These are phyloP conservation scores for Phytopythium boreale DNA, from an alignment of 352 stramenopile species.

Conservation along the genomic window DNA sequence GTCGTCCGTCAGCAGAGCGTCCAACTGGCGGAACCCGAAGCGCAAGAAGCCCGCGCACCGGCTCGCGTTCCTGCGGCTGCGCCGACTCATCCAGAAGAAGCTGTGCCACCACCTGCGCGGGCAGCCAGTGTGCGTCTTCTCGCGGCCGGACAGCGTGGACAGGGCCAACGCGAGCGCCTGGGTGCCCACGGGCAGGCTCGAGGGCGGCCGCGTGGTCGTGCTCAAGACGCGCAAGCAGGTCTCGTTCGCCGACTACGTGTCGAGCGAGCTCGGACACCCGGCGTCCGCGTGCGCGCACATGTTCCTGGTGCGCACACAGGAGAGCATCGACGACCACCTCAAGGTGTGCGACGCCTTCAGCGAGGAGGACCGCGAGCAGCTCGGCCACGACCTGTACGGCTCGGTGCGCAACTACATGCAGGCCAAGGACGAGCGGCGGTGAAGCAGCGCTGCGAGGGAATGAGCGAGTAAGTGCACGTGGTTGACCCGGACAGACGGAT, in stretches of 20 bases:
- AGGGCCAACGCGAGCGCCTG: constrained; percentile 16
- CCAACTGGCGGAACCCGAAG: constrained; percentile 15
- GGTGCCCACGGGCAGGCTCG: constrained; percentile 46
- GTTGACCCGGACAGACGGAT: neutral
- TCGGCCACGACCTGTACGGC: constrained; percentile 28
- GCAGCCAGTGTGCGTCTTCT: constrained; percentile 51
- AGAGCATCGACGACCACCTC: constrained; percentile 75
- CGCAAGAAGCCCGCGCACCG: constrained; percentile 23
- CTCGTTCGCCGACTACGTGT: constrained; percentile 63
- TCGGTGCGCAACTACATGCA: constrained; percentile 31
- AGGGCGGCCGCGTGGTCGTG: constrained; percentile 51
- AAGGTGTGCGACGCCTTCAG: constrained; percentile 66
- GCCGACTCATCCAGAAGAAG: constrained; percentile 64
- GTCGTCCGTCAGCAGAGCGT: neutral
- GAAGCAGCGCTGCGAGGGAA: neutral
- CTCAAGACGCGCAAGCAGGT: constrained; percentile 48
- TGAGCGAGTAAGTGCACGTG: neutral
- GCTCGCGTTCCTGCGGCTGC: constrained; percentile 49
- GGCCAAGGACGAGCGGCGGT: constrained; percentile 11
- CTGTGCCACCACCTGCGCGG: constrained; percentile 67
- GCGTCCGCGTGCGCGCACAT: constrained; percentile 69
- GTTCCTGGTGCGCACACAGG: constrained; percentile 44
- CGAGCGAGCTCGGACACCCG: constrained; percentile 31
- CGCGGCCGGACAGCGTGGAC: constrained; percentile 12
- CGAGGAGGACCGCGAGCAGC: constrained; percentile 40